Conservation (phyloP, 345 rosid species). For the Eucalyptus grandis region DNA sequence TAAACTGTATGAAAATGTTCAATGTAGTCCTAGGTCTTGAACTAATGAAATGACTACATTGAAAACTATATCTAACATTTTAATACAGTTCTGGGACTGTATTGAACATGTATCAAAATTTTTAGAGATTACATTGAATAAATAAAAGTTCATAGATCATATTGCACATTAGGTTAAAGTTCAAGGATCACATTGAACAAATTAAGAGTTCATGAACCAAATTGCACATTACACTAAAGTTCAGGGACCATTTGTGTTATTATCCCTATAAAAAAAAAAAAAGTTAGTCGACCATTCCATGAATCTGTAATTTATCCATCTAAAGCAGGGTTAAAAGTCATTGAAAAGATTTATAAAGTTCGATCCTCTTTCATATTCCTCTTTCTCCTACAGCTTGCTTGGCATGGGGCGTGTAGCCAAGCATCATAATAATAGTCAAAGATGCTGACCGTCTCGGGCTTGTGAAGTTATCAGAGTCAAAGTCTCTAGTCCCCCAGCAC, state of each 20-base stretch:
- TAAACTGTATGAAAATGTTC: accelerated
- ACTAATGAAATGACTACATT: no score
- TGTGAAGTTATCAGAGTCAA: background rate
- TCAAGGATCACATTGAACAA: accelerated
- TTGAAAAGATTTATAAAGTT: background rate
- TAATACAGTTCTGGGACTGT: accelerated
- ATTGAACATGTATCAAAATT: no score
- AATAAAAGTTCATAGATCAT: no score
- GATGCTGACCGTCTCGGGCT: background rate
- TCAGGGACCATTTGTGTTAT: accelerated
- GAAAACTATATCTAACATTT: no score
- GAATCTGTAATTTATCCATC: background rate
- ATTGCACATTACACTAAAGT: no score
- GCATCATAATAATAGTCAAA: background rate
- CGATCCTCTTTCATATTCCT: background rate
- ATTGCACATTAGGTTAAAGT: accelerated
- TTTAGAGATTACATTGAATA: no score
- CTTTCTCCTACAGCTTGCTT: background rate
- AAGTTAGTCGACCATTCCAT: background rate
- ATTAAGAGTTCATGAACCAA: accelerated
- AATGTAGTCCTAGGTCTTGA: no score
- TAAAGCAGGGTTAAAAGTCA: background rate
- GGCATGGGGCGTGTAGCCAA: background rate
- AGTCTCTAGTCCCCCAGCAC: background rate
- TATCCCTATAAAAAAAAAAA: background rate